phyloP scores from a whole-genome alignment of 164 flowering plant species.

The Sextonia rubra region DNA sequence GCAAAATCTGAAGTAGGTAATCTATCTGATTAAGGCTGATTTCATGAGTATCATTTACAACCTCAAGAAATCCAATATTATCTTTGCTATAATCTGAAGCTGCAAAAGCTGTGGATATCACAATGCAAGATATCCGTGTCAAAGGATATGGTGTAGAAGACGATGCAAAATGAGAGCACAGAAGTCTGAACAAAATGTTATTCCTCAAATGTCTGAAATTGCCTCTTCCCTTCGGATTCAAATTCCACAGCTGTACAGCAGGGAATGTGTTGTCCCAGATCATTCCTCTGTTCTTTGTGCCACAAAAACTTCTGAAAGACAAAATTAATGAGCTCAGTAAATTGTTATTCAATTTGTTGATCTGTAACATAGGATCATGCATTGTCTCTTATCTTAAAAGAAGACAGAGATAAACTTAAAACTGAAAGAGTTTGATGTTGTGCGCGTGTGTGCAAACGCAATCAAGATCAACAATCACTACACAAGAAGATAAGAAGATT shows the following conservation, averaged over 20 bases:
- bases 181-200: not conserved
- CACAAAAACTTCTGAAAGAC: not conserved
- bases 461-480: no score
- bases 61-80: conserved; percentile 13
- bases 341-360: not conserved
- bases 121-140: conserved; percentile 16
- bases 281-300: not conserved
- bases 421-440: not conserved
- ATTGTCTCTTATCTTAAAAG: not conserved
- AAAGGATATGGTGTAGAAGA: conserved; percentile 3
- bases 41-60: conserved; percentile 8
- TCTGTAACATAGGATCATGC: not conserved
- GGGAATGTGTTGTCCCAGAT: not conserved
- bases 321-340: not conserved
- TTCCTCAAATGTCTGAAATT: not conserved
- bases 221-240: not conserved
- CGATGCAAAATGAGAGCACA: conserved; percentile 9
- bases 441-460: no score
- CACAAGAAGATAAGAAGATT: no score
- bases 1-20: conserved; percentile 44
- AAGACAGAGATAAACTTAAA: not conserved
- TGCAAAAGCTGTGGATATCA: conserved; percentile 18
- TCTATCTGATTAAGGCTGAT: conserved; percentile 33
- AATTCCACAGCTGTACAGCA: not conserved
- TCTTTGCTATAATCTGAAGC: conserved; percentile 18